Percentiles rank a stretch among this genome's conserved stretches.
Evolutionary conservation across 2,329 filamentous ascomycete species (phyloP).

Genomic region (Colletotrichum tropicicola): DNA sequence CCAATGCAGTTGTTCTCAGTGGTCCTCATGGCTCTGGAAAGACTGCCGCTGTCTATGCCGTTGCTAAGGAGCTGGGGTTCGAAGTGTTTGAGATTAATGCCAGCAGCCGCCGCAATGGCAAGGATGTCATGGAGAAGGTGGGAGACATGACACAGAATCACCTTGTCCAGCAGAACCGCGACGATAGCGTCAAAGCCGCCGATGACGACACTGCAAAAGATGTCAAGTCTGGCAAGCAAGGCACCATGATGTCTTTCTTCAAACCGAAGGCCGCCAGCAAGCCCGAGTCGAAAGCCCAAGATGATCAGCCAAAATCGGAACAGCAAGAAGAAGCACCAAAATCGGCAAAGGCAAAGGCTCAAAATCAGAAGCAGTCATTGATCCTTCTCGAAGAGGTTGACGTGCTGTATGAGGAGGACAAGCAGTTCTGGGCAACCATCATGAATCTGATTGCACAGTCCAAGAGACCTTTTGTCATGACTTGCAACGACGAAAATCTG

Average conservation of each 20-base stretch:
- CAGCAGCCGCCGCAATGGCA: slow-evolving; percentile 83
- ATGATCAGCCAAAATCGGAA: slow-evolving; percentile 6
- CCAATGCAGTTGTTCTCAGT: slow-evolving; percentile 87
- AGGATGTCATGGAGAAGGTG: slow-evolving; percentile 89
- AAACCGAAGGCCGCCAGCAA: slow-evolving; percentile 57
- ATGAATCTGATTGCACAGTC: slow-evolving; percentile 82
- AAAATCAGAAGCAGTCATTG: slow-evolving; percentile 85
- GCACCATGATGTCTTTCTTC: slow-evolving; percentile 85
- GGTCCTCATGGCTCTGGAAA: slow-evolving; percentile 93
- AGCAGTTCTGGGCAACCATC: slow-evolving; percentile 91
- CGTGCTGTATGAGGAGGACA: slow-evolving; percentile 93
- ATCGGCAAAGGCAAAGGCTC: slow-evolving; percentile 44
- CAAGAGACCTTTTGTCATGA: slow-evolving; percentile 92
- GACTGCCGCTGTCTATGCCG: slow-evolving; percentile 89
- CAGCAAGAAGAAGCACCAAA: slow-evolving; percentile 2
- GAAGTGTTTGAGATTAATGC: slow-evolving; percentile 96
- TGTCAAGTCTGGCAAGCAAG: slow-evolving; percentile 75
- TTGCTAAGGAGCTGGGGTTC: slow-evolving; percentile 90
- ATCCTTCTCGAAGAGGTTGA: slow-evolving; percentile 96
- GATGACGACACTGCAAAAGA: slow-evolving; percentile 63
- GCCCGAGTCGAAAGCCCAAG: slow-evolving; percentile 33
- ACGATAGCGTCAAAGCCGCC: slow-evolving; percentile 40
- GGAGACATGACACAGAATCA: slow-evolving; percentile 98
- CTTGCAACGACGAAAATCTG: slow-evolving; percentile 91
- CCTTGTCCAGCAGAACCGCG: slow-evolving; percentile 69